Evolutionary conservation across 208 protist genomes (phyloP), one percentile per base, ranked within the genome.

Genomic region (Phytomonas francai): DNA sequence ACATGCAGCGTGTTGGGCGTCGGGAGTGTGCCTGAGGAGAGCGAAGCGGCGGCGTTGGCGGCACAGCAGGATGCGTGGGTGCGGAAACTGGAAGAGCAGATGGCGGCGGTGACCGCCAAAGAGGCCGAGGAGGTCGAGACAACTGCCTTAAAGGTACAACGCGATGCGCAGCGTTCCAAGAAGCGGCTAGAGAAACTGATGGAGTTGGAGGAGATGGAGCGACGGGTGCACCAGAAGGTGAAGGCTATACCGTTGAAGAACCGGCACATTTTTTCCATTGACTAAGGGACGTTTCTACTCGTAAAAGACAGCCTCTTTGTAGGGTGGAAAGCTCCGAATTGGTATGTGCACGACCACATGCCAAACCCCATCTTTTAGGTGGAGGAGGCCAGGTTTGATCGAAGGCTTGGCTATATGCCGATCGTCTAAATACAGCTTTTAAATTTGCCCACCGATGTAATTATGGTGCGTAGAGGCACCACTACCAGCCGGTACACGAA

Each of bases 231-330:
- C 63, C 72, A 63, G 36, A 83, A 81, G 42, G 81, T 82, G 65
- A 28, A 61, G n/a, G 71, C 76, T n/a, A 27, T 93, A 34, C 90
- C 90, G 3, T 65, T 95, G 36, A 63, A 62, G 0, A 95, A 91
- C 72, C 81, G 78, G 68, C 79, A 90, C 73, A 89, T 95, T 66
- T 93, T 93, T 61, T 54, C 85, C 30, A 92, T 95, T 64, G 87
- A 95, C 51, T 95, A 81, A 69, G 39, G 14, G 12, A 22, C 1
- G 39, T 49, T 49, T 49, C 7, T 3, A 49, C 39, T 3, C 2
- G 39, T 49, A 49, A 19, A 3, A 22, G 39, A 49, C 39, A 49
- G 14, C 6, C 12, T 49, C 39, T 22, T 3, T 49, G 12, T 49
- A 49, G 39, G 39, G 39, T 49, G 33, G 33, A 36, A 36, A 3